These are phyloP conservation scores for Fusarium devonianum DNA, from an alignment of 2,329 filamentous ascomycete genomes.

Conservation along the genomic window DNA sequence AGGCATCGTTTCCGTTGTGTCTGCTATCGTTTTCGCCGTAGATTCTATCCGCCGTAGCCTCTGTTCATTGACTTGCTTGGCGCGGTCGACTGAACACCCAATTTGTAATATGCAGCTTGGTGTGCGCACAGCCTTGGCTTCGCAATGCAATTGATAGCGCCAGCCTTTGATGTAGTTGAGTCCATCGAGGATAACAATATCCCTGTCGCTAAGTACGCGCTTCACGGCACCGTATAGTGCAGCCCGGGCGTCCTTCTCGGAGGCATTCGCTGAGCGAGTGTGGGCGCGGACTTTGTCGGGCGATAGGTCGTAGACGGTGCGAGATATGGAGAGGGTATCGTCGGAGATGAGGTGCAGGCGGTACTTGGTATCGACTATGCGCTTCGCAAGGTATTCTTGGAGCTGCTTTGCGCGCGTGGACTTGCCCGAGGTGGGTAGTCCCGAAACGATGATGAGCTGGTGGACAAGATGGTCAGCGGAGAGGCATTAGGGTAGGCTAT, in stretches of 20 bases:
- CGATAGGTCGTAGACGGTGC: slow-evolving; percentile 74
- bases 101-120: slow-evolving; percentile 77
- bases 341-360: slow-evolving; percentile 79
- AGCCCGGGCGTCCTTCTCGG: slow-evolving; percentile 83
- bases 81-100: slow-evolving; percentile 62
- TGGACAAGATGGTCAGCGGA: slow-evolving; percentile 12
- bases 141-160: slow-evolving; percentile 85
- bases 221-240: slow-evolving; percentile 80
- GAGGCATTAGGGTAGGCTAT: slow-evolving; percentile 6
- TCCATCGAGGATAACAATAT: slow-evolving; percentile 81
- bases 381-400: slow-evolving; percentile 66
- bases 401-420: slow-evolving; percentile 72
- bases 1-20: neutral
- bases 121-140: slow-evolving; percentile 80
- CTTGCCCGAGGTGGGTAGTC: slow-evolving; percentile 73
- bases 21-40: neutral
- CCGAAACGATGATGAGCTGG: slow-evolving; percentile 72
- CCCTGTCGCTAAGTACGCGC: slow-evolving; percentile 72
- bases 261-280: slow-evolving; percentile 73
- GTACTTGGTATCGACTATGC: slow-evolving; percentile 61
- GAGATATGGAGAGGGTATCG: slow-evolving; percentile 72
- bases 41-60: slow-evolving; percentile 51
- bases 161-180: slow-evolving; percentile 92
- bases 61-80: slow-evolving; percentile 65
- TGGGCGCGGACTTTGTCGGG: slow-evolving; percentile 60